Evolutionary conservation across 257 asterid genomes (phyloP), one percentile per base, ranked within the genome.

Genomic region (Marsdenia floribunda): DNA sequence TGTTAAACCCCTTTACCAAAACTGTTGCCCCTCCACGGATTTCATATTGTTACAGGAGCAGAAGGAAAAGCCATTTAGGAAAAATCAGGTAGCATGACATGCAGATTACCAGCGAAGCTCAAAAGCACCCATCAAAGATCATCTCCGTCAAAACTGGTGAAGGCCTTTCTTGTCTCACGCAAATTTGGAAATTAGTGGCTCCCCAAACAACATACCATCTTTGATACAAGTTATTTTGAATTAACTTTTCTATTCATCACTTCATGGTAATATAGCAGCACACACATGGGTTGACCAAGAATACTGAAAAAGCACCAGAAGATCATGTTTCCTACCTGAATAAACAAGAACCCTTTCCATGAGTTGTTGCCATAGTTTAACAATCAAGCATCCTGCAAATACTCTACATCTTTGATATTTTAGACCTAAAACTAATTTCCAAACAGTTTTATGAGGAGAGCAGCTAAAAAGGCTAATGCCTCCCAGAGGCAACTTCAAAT

Each of bases 241-340:
- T 9, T 52, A 15, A 71, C 75, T 86, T 90, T 91, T 73, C 94
- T 89, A 64, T 95, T 95, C 96, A 95, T 88, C 85, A 88, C 77
- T 83, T 90, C 99, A 68, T 95, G 99, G 85, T 95, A 95, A 86
- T 95, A 92, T 29, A 95, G 89, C 82, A 95, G 81, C 72, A 92
- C 82, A 24, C 93, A 86, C 98, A 89, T 95, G 0, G 99, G 99
- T 85, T 95, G 99, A 50, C 99, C 99, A 18, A 92, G 76, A 80
- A 92, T 90, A 72, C 99, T 80, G 86, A 95, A 95, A 57, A 72
- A 87, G 75, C 93, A 95, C 99, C 98, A 95, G 81, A 95, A 95
- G 76, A 88, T 78, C 96, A 90, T 95, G 80, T 95, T 95, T 68
- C 99, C 99, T 83, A 95, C 98, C 99, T 95, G 92, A 74, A 55